Base-by-base conservation (phyloP, 2,329 filamentous ascomycete genomes). In the Colletotrichum sansevieriae region DNA sequence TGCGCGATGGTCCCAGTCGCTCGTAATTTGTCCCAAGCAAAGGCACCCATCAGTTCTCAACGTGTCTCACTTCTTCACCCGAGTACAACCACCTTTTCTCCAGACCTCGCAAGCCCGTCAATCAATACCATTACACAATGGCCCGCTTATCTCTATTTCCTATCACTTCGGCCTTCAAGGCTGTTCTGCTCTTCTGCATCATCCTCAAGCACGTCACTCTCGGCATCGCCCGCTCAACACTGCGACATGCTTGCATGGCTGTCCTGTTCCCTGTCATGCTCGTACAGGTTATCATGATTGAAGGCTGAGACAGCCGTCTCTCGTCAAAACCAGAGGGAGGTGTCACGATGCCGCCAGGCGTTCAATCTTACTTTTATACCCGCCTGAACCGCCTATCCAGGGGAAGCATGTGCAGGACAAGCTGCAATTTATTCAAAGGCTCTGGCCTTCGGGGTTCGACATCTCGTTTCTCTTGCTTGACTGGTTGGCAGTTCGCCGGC, bases 181-280 rank as follows among this genome's bases (percentile, higher is more conserved):
- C 55, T 35, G 25, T 60, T 7, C 20, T 68, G 11, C 65, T 68
- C 22, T 6, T 11, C 35, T 68, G 55, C 62, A 68, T 68, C 65
- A 65, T 68, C 6, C 65, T 68, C 62, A 68, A 68, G 41, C 65
- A 65, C n/a, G 55, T 65, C 25, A 49, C 55, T 12, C 37, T 68
- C 25, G 62, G 47, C 33, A 41, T 68, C 35, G 43, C 55, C 10
- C 55, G 56, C n/a, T 68, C 62, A 3, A 49, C 65, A 9, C 9
- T 56, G 12, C 62, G 65, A 2, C 55, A 65, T 29, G 65, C 56
- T 2, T 65, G 55, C 46, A 61, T 68, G 62, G 65, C 37, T 0
- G 43, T 65, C 5, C 55, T 68, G 5, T 65, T 68, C 46, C 65
- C 65, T n/a, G n/a, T 68, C 35, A 61, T 68, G 62, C 56, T 68